phyloP scores from a whole-genome alignment of 257 asterid species.

The Echites panduratus region DNA sequence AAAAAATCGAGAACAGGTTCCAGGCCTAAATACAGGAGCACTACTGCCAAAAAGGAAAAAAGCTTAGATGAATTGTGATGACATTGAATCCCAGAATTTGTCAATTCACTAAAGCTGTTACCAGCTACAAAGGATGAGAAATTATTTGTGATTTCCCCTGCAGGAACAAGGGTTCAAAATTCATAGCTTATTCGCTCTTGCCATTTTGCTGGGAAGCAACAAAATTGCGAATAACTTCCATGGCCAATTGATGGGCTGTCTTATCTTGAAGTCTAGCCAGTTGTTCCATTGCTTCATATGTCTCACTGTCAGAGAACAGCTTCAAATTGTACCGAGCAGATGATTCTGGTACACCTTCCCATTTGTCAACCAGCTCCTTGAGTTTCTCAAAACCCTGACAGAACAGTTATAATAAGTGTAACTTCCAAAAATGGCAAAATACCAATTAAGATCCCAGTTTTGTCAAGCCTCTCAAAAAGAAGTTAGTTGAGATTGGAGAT shows the following conservation, averaged over 20 bases:
- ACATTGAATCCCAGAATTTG: conserved; percentile 15
- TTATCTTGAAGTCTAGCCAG: conserved; percentile 38
- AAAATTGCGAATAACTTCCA: conserved; percentile 68
- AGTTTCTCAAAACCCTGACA: conserved; percentile 78
- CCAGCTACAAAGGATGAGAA: conserved; percentile 28
- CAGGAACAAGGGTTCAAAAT: not conserved
- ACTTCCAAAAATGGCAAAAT: not conserved
- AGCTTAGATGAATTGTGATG: conserved; percentile 15
- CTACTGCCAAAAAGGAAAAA: conserved; percentile 1
- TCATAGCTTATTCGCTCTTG: conserved; percentile 23
- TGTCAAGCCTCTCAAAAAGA: not conserved
- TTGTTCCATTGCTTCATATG: conserved; percentile 24
- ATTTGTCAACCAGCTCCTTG: conserved; percentile 59
- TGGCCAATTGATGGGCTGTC: conserved; percentile 79
- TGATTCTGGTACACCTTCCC: conserved; percentile 70
- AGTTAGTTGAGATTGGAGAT: not conserved
- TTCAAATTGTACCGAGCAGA: conserved; percentile 60
- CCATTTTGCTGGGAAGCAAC: conserved; percentile 72
- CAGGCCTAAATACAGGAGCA: conserved; percentile 8
- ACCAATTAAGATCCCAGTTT: not conserved
- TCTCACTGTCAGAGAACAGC: conserved; percentile 43
- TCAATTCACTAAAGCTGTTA: conserved; percentile 19
- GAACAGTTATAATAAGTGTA: not conserved
- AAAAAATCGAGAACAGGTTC: not conserved
- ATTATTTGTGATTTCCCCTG: not conserved